These are phyloP conservation scores for Lodderomyces theae DNA, from an alignment of 1,139 yeast species.

Conservation along the genomic window DNA sequence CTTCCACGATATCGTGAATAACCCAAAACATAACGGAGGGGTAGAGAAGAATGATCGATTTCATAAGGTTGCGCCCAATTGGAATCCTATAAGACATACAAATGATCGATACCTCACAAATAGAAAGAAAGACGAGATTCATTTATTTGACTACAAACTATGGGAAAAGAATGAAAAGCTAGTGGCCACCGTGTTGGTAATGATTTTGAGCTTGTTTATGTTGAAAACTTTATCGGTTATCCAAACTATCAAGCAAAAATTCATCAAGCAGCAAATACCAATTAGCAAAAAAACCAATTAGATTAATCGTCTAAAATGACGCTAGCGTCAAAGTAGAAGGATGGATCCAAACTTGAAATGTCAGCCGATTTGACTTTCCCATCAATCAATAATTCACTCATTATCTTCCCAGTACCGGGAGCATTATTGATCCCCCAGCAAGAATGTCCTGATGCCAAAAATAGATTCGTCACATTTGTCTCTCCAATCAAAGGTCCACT, in stretches of 20 bases:
- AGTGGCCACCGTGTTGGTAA: slow-evolving; percentile 33
- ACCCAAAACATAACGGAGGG: slow-evolving; percentile 46
- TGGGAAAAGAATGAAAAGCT: slow-evolving; percentile 42
- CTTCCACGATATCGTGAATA: slow-evolving; percentile 47
- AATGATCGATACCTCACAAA: slow-evolving; percentile 31
- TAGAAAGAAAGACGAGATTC: slow-evolving; percentile 34
- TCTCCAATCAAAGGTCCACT: slow-evolving; percentile 94
- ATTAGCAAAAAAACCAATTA: slow-evolving; percentile 8
- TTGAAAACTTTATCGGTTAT: slow-evolving; percentile 13
- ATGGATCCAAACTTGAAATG: slow-evolving; percentile 78
- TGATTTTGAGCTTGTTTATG: slow-evolving; percentile 20
- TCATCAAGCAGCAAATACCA: slow-evolving; percentile 5
- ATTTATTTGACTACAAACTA: slow-evolving; percentile 36
- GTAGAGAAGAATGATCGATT: slow-evolving; percentile 54
- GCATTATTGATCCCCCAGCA: slow-evolving; percentile 99
- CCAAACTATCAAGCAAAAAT: slow-evolving; percentile 8
- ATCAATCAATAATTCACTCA: slow-evolving; percentile 84
- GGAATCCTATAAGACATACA: slow-evolving; percentile 32
- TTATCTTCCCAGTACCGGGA: slow-evolving; percentile 90
- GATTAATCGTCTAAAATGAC: slow-evolving; percentile 38
- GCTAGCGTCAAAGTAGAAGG: slow-evolving; percentile 77
- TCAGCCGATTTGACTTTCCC: slow-evolving; percentile 82
- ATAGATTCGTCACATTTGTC: slow-evolving; percentile 77
- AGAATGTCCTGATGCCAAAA: slow-evolving; percentile 87
- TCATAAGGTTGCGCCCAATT: slow-evolving; percentile 32